Evolutionary conservation across 345 rosid genomes (phyloP).

Genomic region (Citrus sinensis): DNA sequence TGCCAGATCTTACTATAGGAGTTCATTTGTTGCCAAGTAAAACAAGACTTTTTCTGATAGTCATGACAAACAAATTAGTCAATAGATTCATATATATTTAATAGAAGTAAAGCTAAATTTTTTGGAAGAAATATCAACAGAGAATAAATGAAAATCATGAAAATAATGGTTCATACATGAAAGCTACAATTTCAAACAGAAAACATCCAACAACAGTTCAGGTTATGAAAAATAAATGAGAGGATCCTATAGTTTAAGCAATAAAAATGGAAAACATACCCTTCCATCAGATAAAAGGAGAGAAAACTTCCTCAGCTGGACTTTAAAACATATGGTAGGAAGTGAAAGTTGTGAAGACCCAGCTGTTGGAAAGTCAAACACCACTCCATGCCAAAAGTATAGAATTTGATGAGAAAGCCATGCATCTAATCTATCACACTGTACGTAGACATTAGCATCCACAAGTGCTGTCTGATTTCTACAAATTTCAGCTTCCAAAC

Average conservation of each 20-base stretch:
- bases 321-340: slow-evolving; percentile 36
- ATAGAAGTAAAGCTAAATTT: neutral
- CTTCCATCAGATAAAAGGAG: slow-evolving; percentile 82
- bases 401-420: slow-evolving; percentile 68
- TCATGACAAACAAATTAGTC: neutral
- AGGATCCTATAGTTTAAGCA: neutral
- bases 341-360: slow-evolving; percentile 46
- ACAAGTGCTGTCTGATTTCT: slow-evolving; percentile 31
- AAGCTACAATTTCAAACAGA: neutral
- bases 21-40: neutral
- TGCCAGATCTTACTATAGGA: neutral
- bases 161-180: neutral
- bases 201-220: slow-evolving; percentile 9
- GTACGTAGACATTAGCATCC: slow-evolving; percentile 33
- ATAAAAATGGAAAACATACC: slow-evolving; percentile 41
- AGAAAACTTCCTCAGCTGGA: slow-evolving; percentile 59
- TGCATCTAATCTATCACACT: slow-evolving; percentile 55
- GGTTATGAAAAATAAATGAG: neutral
- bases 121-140: neutral
- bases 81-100: neutral
- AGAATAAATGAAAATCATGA: neutral
- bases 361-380: slow-evolving; percentile 44
- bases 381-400: slow-evolving; percentile 60
- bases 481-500: slow-evolving; percentile 42
- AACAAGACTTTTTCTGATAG: neutral